A percentile compares a stretch with the other conserved stretches of the same genome.
These are phyloP conservation scores for Straminergon stramineum DNA, from an alignment of 225 moss, liverwort and hornwort species.

Conservation along the genomic window DNA sequence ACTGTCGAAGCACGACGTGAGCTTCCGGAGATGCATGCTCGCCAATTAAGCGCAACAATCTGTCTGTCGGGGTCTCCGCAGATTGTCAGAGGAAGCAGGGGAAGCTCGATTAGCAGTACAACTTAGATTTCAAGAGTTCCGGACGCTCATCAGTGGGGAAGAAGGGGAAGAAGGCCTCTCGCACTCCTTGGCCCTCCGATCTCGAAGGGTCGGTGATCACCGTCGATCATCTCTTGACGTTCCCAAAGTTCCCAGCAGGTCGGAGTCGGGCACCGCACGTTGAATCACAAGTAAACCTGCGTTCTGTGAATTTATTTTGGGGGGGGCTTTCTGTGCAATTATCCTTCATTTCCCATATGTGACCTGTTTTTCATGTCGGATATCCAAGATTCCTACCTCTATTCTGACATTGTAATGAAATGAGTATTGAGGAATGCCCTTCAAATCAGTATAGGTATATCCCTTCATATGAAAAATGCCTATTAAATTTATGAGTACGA, in stretches of 20 bases:
- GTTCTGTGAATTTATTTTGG: neutral
- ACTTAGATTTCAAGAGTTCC: neutral
- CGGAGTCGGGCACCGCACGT: neutral
- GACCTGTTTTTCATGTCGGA: neutral
- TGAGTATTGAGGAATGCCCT: neutral
- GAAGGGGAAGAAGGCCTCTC: neutral
- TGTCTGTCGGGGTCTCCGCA: neutral
- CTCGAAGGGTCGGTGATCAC: neutral
- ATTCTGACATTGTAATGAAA: too few species aligned
- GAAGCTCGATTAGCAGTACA: neutral
- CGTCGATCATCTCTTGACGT: neutral
- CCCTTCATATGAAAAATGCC: neutral
- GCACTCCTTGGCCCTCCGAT: neutral
- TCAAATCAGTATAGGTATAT: neutral
- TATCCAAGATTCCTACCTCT: neutral
- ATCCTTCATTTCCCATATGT: neutral
- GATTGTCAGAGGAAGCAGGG: neutral
- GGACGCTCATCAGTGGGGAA: neutral
- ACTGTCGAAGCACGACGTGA: slow-evolving; percentile 45
- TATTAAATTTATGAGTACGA: neutral
- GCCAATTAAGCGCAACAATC: neutral
- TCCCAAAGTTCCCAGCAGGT: neutral
- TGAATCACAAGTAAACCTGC: neutral
- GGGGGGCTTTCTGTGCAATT: neutral
- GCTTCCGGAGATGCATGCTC: slow-evolving; percentile 37